Base-by-base conservation (phyloP, 192 early-diverging fungal species). In the Coemansia sp. region DNA sequence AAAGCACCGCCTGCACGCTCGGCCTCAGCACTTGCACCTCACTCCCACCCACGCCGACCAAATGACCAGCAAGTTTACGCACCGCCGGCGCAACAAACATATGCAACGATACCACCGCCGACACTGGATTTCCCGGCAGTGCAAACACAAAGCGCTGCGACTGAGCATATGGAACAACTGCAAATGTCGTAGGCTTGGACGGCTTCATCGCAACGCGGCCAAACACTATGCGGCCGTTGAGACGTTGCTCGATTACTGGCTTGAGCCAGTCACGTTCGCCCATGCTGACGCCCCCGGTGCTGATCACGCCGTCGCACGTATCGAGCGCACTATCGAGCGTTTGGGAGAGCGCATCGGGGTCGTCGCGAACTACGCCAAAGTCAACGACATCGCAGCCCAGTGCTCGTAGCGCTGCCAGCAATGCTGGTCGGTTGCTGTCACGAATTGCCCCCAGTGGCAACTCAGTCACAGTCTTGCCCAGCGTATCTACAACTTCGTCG, bases 251-350 rank as follows among this genome's bases (percentile, higher is more conserved):
- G 1, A 96, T 75, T 0, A 92, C 89, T 0, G 93, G 87, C 62
- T 97, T 96, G 50, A 98, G 77, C 57, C 92, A 84, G 78, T 98
- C 96, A 32, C 87, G 78, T 79, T 98, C 96, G 49, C 96, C 96
- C 96, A 98, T 98, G n/a, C 92, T 94, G 0, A 97, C 96, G 1
- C 96, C 96, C 26, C 96, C 96, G 1, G 95, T 94, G 1, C 92
- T 93, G 10, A 98, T 85, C 0, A 98, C 57, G 0, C 95, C 91
- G 57, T 97, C 88, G 9, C 86, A 85, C 14, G 83, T 73, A 3
- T 65, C 58, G 54, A 89, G 52, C 35, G 88, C 81, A 19, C 66
- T 26, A 20, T 57, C 58, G 2, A 92, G 66, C 1, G 73, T 59
- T 0, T 71, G 35, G 19, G 83, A 86, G 14, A 95, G 72, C n/a